Base-by-base conservation (phyloP, 352 stramenopile species). In the Globisporangium megalacanthum region DNA sequence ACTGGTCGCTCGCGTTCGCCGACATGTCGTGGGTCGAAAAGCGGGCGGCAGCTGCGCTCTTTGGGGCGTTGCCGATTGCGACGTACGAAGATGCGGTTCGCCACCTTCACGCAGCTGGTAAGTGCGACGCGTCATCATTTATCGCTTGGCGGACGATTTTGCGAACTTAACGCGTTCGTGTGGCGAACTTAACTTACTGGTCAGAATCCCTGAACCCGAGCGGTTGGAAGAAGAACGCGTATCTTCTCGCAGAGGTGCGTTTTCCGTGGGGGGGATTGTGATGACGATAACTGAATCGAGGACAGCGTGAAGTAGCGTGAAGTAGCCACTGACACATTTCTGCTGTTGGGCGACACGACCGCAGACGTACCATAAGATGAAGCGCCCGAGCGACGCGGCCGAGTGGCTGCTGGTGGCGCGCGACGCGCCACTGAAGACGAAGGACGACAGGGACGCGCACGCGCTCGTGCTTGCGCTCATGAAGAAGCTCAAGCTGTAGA, bases 21-120 rank as follows among this genome's bases (percentile, higher is more conserved):
- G 77, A 89, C 55, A 81, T 92, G 62, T 78, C 72, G 45, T 92
- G 82, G 82, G 77, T 90, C 55, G 82, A 92, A 56, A 85, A 86
- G 55, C 64, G 70, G 1, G 79, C 82, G 5, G 79, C 82, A 11
- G 61, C 82, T 19, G 75, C 70, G 52, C 67, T 92, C n/a, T 90
- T 92, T 49, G 79, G 80, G 6, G 77, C 66, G 10, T 74, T 81
- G 11, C 77, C 81, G 33, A 73, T 56, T 3, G 65, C 75, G 5
- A 80, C 81, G 13, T 90, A 88, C 54, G 81, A 90, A 13, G 77
- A 93, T 33, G 79, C 71, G 0, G 49, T 80, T 41, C 49, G 70
- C 53, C 65, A 88, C 54, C 79, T 91, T 13, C 62, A 73, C 22
- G 62, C 77, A 33, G 71, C 71, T 50, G 76, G 76, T 86, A 78